Conservation (phyloP, 1,139 yeast species). For the Hansenula anomala region DNA sequence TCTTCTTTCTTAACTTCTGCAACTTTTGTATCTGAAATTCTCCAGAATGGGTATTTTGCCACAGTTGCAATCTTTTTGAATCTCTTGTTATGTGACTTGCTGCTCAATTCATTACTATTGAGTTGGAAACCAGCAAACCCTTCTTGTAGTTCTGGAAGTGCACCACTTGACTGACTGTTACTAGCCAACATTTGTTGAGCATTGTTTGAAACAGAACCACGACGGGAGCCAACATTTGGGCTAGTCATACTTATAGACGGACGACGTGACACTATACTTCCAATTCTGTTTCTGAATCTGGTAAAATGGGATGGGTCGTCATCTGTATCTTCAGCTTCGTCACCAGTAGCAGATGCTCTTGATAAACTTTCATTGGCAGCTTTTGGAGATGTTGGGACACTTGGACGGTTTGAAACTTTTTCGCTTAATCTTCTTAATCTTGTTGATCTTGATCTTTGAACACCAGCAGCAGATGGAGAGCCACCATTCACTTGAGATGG, state of each 20-base stretch:
- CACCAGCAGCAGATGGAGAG: not conserved
- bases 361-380: conserved; percentile 10
- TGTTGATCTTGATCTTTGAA: conserved; percentile 1
- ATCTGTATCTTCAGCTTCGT: conserved; percentile 2
- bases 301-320: conserved; percentile 15
- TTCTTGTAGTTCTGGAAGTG: not conserved
- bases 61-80: conserved; percentile 45
- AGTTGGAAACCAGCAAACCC: not conserved
- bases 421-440: conserved; percentile 2
- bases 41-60: conserved; percentile 72
- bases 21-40: conserved; percentile 71
- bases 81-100: conserved; percentile 7
- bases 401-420: not conserved
- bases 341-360: conserved; percentile 11
- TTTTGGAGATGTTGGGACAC: conserved; percentile 4
- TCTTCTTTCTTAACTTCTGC: conserved; percentile 57
- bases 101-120: not conserved
- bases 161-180: not conserved
- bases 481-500: not conserved
- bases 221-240: conserved; percentile 8
- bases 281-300: conserved; percentile 17
- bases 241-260: conserved; percentile 10
- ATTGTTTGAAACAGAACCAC: conserved; percentile 9
- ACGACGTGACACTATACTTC: conserved; percentile 21
- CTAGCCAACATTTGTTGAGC: not conserved